A percentile compares a stretch with the other conserved stretches of the same genome.
phyloP scores from a whole-genome alignment of 805 yeast species.

The Pichia ethanolica region DNA sequence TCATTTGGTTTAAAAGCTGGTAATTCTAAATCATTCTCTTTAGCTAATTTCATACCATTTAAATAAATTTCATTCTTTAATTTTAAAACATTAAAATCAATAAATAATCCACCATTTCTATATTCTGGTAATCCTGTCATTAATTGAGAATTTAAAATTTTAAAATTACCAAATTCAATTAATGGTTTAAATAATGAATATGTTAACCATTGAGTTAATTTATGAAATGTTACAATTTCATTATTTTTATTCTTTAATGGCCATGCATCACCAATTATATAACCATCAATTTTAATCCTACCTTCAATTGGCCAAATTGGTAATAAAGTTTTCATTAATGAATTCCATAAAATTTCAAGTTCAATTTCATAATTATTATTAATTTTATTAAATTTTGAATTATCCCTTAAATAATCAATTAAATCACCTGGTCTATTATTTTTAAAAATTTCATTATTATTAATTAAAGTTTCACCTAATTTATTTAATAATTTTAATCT shows the following conservation, averaged over 20 bases:
- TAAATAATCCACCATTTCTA: conserved; percentile 58
- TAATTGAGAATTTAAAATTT: conserved; percentile 30
- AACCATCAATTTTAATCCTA: conserved; percentile 42
- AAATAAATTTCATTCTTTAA: conserved; percentile 36
- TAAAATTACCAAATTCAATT: conserved; percentile 37
- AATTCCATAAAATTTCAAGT: conserved; percentile 44
- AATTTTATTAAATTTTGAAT: neutral
- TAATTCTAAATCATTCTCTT: conserved; percentile 26
- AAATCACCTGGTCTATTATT: conserved; percentile 39
- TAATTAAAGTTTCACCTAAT: conserved; percentile 39
- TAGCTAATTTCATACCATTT: conserved; percentile 33
- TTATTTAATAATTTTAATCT: conserved; percentile 38
- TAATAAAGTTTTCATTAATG: conserved; percentile 47
- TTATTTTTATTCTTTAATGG: conserved; percentile 31
- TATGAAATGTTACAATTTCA: conserved; percentile 53
- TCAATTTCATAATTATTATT: conserved; percentile 29
- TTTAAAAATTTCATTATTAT: conserved; percentile 36
- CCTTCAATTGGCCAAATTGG: conserved; percentile 58
- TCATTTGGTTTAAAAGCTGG: conserved; percentile 49
- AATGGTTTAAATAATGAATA: conserved; percentile 53
- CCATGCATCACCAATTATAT: conserved; percentile 61
- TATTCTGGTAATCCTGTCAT: conserved; percentile 57
- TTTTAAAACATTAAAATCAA: conserved; percentile 45
- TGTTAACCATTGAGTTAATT: conserved; percentile 60
- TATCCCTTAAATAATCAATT: conserved; percentile 38